phyloP scores from a whole-genome alignment of 345 rosid species.

The Hibiscus tridactylites region DNA sequence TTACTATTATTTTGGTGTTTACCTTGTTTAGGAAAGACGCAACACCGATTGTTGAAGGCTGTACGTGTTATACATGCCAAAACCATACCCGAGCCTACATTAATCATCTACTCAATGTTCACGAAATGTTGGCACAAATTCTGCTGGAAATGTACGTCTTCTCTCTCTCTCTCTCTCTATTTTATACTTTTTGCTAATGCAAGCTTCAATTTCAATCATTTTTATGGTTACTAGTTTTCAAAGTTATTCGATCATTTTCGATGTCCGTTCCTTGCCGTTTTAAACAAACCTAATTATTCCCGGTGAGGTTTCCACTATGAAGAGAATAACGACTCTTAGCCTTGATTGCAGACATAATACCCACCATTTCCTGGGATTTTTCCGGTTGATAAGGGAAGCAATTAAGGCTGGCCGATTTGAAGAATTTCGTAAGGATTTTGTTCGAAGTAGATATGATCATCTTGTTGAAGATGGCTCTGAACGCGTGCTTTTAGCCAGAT shows the following conservation, averaged over 20 bases:
- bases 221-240: not conserved
- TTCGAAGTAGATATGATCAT: constrained; percentile 28
- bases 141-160: constrained; percentile 53
- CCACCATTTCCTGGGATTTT: constrained; percentile 60
- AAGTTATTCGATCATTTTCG: not conserved
- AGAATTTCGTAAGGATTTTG: constrained; percentile 32
- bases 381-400: constrained; percentile 44
- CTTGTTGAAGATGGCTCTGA: constrained; percentile 13
- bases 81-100: constrained; percentile 71
- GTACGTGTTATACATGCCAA: constrained; percentile 61
- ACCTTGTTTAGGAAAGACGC: constrained; percentile 47
- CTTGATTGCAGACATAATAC: constrained; percentile 60
- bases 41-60: constrained; percentile 42
- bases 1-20: not conserved
- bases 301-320: not conserved
- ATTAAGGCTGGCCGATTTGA: constrained; percentile 49
- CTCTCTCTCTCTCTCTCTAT: not conserved
- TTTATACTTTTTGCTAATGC: not conserved
- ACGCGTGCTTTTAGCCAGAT: constrained; percentile 2
- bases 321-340: not conserved
- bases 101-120: constrained; percentile 67
- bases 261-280: not conserved
- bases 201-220: not conserved
- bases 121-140: constrained; percentile 74
- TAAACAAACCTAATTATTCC: not conserved